A percentile compares a stretch with the other conserved stretches of the same genome.
phyloP scores from a whole-genome alignment of 345 rosid genomes.

The Citrus unshiu region DNA sequence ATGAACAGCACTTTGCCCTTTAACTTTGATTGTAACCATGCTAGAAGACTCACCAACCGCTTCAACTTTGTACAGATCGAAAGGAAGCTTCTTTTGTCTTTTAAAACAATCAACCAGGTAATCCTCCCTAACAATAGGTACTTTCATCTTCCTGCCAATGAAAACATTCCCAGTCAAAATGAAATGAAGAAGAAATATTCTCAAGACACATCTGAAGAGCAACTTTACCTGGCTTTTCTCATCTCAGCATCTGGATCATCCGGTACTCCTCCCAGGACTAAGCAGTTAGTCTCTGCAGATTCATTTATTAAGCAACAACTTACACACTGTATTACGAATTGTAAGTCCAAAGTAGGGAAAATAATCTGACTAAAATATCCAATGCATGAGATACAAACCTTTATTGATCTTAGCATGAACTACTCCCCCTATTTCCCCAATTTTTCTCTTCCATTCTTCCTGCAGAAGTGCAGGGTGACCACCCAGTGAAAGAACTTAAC shows the following conservation, averaged over 20 bases:
- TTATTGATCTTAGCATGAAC: slow-evolving; percentile 71
- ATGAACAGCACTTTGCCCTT: slow-evolving; percentile 94
- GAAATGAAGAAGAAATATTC: slow-evolving; percentile 14
- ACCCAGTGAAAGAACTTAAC: slow-evolving; percentile 16
- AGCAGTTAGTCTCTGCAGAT: slow-evolving; percentile 76
- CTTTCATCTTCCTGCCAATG: slow-evolving; percentile 77
- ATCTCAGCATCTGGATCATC: slow-evolving; percentile 55
- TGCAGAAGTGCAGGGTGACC: slow-evolving; percentile 28
- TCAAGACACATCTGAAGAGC: slow-evolving; percentile 11
- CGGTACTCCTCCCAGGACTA: slow-evolving; percentile 61
- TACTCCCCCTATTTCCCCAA: slow-evolving; percentile 70
- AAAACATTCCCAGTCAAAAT: slow-evolving; percentile 14
- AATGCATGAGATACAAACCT: slow-evolving; percentile 38
- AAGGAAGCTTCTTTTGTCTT: slow-evolving; percentile 74
- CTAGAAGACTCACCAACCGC: slow-evolving; percentile 55
- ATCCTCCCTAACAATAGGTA: slow-evolving; percentile 79
- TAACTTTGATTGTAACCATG: slow-evolving; percentile 85
- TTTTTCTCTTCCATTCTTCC: slow-evolving; percentile 79
- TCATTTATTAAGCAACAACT: slow-evolving; percentile 13
- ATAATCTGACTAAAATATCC: neutral
- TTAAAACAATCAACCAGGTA: slow-evolving; percentile 78
- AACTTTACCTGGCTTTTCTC: slow-evolving; percentile 77
- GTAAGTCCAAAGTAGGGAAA: neutral
- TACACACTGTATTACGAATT: neutral
- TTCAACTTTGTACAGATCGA: slow-evolving; percentile 72